These are phyloP conservation scores for Epichloe scottii DNA, from an alignment of 2,329 filamentous ascomycete genomes.

Conservation along the genomic window DNA sequence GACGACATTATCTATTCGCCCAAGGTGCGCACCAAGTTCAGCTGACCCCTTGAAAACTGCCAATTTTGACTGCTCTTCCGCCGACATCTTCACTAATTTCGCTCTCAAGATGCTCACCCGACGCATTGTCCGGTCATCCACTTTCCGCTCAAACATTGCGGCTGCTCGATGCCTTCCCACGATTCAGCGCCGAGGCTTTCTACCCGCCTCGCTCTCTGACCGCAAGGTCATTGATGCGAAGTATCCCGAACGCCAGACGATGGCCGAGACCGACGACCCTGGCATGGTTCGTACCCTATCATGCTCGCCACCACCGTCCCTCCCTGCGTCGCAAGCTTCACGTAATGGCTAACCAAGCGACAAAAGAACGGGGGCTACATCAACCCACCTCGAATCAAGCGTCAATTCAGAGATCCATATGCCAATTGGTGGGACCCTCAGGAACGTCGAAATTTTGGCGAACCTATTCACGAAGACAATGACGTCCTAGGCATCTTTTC, in stretches of 20 bases:
- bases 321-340: background rate
- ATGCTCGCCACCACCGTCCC: background rate
- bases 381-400: slow-evolving; percentile 69
- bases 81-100: background rate
- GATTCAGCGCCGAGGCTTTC: slow-evolving; percentile 44
- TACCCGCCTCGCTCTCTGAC: slow-evolving; percentile 37
- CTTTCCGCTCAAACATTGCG: slow-evolving; percentile 30
- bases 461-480: slow-evolving; percentile 93
- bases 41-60: background rate
- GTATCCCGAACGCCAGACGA: slow-evolving; percentile 33
- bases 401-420: slow-evolving; percentile 85
- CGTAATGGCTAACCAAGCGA: slow-evolving; percentile 13
- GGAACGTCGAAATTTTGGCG: slow-evolving; percentile 91
- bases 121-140: slow-evolving; percentile 41
- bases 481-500: slow-evolving; percentile 86
- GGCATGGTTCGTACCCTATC: slow-evolving; percentile 40
- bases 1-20: slow-evolving; percentile 17
- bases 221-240: slow-evolving; percentile 36
- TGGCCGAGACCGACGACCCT: slow-evolving; percentile 52
- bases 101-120: slow-evolving; percentile 45
- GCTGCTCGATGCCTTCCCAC: slow-evolving; percentile 37
- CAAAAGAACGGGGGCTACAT: slow-evolving; percentile 71
- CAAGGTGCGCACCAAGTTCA: slow-evolving; percentile 7
- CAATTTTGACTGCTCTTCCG: background rate
- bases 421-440: slow-evolving; percentile 96